Evolutionary conservation across 176 grass and related monocot genomes (phyloP).

Genomic region (Oryza glumipatula): DNA sequence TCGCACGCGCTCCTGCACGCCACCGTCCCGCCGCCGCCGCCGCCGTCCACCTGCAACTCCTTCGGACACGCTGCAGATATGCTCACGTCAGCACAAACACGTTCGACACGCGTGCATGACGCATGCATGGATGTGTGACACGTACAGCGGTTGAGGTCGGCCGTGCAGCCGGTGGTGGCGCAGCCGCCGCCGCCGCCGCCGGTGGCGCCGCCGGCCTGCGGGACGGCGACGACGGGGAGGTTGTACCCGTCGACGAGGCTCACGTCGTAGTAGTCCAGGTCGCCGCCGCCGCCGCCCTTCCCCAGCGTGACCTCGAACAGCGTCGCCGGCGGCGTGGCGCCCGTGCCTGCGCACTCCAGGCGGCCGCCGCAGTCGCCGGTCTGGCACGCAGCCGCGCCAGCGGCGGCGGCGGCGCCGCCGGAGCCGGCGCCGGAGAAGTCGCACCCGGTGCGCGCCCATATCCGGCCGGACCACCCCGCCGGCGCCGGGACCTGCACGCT

Average conservation of each 20-base stretch:
- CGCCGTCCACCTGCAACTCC: constrained; percentile 72
- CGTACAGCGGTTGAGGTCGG: constrained; percentile 82
- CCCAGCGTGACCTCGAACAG: constrained; percentile 90
- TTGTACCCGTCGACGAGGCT: constrained; percentile 97
- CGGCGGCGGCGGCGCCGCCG: constrained; percentile 17
- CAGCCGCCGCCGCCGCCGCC: constrained; percentile 67
- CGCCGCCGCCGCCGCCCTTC: constrained; percentile 26
- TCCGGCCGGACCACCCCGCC: constrained; percentile 75
- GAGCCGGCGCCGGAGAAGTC: constrained; percentile 51
- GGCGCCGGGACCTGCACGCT: constrained; percentile 56
- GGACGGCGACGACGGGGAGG: constrained; percentile 69
- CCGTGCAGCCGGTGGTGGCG: constrained; percentile 68
- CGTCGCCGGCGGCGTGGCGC: constrained; percentile 65
- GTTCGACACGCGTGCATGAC: neutral
- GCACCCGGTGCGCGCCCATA: constrained; percentile 87
- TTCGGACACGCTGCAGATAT: constrained; percentile 61
- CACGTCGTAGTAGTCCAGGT: constrained; percentile 75
- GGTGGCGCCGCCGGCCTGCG: constrained; percentile 24
- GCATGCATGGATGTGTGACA: neutral
- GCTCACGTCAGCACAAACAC: neutral
- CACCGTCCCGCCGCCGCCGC: constrained; percentile 51
- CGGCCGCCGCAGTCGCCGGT: constrained; percentile 77
- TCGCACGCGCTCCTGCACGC: constrained; percentile 90
- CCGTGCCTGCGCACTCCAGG: constrained; percentile 63
- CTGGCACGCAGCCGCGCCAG: constrained; percentile 62